Base-by-base conservation (phyloP, 805 yeast genomes). In the Saccharomyces jurei region DNA sequence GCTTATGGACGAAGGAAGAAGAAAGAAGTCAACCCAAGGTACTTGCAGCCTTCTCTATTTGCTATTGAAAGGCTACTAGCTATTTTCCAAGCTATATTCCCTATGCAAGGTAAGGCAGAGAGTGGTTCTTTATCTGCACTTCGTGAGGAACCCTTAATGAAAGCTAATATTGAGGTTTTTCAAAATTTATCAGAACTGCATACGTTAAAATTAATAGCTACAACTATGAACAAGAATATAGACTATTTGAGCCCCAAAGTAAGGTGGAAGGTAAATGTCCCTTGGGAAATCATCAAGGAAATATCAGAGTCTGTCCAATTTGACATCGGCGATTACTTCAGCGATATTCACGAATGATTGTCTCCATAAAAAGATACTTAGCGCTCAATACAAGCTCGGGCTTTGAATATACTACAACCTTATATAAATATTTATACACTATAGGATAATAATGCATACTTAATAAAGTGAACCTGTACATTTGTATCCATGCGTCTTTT, bases 51-150 rank as follows among this genome's bases (percentile, higher is more conserved):
- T 0, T 81, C 84, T 29, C 71, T 81, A 31, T 90, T 90, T 68
- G 87, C 84, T 36, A 66, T 89, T 49, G 97, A 91, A 66, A 76
- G 97, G 54, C 64, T 89, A 65, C 70, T 87, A 55, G 96, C 97
- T 0, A 87, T 91, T 26, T 74, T 87, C 41, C 85, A 86, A 47
- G 84, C 95, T 0, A 81, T 90, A 13, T 81, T 80, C 63, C 78
- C 75, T 6, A 67, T 75, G 2, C 74, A 76, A 6, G 54, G 53
- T 67, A 53, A 61, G 63, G 50, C 57, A 8, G 49, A 56, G 22
- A 50, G 53, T 22, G 67, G 68, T 17, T 57, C 68, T 2, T 47
- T 65, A 41, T 57, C 59, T 2, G 52, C 61, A 1, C 49, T 66
- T 4, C 49, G 57, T 13, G 61, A 62, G 46, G 63, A 64, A 21